A percentile compares a stretch with the other conserved stretches of the same genome.
These are phyloP conservation scores for Udeniomyces megalosporus DNA, from an alignment of 768 basidiomycete species.

Conservation along the genomic window DNA sequence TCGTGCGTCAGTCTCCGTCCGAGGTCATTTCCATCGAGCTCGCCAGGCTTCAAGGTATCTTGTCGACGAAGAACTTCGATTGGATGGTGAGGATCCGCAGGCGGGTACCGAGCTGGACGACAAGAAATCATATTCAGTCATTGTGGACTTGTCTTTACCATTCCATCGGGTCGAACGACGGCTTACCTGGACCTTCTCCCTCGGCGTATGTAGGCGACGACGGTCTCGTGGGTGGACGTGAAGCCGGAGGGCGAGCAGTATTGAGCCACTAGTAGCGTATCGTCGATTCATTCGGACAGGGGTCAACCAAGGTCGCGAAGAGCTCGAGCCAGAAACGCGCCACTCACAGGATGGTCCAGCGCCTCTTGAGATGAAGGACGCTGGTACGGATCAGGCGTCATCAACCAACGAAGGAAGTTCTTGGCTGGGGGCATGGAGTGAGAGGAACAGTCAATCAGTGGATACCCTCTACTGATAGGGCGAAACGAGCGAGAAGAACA, in stretches of 20 bases:
- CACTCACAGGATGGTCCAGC: neutral
- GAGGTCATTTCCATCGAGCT: too few relatives aligned
- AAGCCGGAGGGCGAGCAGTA: neutral
- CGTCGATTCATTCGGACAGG: neutral
- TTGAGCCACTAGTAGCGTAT: neutral
- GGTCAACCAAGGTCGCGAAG: neutral
- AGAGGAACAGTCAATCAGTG: neutral
- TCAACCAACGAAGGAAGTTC: conserved; percentile 6
- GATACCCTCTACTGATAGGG: neutral
- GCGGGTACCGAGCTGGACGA: neutral
- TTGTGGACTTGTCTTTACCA: too few relatives aligned
- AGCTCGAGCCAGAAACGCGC: neutral
- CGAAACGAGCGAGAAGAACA: neutral
- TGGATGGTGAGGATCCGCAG: conserved; percentile 11
- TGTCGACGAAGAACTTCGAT: conserved; percentile 6
- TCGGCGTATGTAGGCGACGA: neutral
- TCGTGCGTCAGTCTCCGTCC: too few relatives aligned
- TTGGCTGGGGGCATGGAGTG: neutral
- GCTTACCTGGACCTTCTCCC: neutral
- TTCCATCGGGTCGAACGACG: neutral
- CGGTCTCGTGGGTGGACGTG: neutral
- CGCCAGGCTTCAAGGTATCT: conserved; percentile 2
- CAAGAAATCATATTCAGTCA: neutral
- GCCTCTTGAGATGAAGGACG: conserved; percentile 7
- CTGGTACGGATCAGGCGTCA: conserved; percentile 9